phyloP scores from a whole-genome alignment of 805 yeast species.

The Schizosaccharomyces octosporus region DNA sequence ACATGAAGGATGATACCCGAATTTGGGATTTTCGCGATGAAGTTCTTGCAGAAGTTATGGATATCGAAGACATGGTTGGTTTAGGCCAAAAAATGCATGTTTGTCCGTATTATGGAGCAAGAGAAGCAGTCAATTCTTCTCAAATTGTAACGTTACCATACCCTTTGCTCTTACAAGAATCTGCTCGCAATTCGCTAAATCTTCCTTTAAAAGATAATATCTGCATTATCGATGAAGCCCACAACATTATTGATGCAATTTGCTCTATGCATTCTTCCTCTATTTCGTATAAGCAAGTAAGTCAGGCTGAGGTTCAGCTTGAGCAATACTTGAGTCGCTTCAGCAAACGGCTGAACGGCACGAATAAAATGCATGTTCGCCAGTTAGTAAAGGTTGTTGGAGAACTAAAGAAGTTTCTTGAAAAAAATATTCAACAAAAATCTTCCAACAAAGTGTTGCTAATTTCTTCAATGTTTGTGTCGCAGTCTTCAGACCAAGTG shows the following conservation, averaged over 20 bases:
- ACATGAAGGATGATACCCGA: constrained; percentile 6
- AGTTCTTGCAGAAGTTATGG: constrained; percentile 32
- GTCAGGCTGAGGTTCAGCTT: constrained; percentile 23
- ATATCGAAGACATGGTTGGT: constrained; percentile 51
- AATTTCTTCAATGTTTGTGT: constrained; percentile 3
- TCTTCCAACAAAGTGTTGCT: constrained; percentile 26
- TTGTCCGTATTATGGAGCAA: constrained; percentile 65
- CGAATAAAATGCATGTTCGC: constrained; percentile 43
- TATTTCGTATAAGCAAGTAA: constrained; percentile 27
- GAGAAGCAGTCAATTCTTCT: constrained; percentile 29
- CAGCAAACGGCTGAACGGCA: constrained; percentile 36
- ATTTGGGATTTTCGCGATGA: constrained; percentile 26
- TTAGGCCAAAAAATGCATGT: constrained; percentile 32
- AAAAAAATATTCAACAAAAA: constrained; percentile 6
- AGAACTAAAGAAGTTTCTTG: constrained; percentile 15
- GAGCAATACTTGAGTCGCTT: constrained; percentile 34
- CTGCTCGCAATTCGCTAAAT: constrained; percentile 33
- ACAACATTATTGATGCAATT: constrained; percentile 58
- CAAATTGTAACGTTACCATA: constrained; percentile 54
- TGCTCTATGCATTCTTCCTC: constrained; percentile 40
- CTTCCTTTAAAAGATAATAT: constrained; percentile 38
- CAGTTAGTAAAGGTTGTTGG: constrained; percentile 36
- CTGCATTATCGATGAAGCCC: constrained; percentile 79
- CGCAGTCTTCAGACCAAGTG: constrained; percentile 26
- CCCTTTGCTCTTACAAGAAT: constrained; percentile 41